phyloP scores from a whole-genome alignment of 2,329 filamentous ascomycete species.

The Biscogniauxia marginata region DNA sequence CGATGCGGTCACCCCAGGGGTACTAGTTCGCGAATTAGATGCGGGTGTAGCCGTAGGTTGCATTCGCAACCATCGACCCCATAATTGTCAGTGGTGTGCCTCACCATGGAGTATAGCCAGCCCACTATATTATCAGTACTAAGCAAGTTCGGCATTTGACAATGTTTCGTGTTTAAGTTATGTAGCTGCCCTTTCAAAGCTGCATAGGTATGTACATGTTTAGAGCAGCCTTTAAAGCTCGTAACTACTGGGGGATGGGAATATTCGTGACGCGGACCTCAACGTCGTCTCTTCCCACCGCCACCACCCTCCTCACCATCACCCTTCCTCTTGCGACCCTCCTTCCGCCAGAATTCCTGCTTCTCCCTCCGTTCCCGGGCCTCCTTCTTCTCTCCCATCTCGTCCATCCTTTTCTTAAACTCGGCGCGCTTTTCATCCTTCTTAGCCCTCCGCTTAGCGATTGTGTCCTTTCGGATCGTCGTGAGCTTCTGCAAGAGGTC shows the following conservation, averaged over 20 bases:
- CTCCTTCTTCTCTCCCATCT: constrained; percentile 79
- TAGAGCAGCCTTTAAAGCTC: not conserved
- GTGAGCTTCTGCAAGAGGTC: constrained; percentile 91
- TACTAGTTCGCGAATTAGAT: too few species aligned
- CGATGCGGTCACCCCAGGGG: too few species aligned
- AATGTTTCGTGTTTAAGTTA: too few species aligned
- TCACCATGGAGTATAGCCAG: too few species aligned
- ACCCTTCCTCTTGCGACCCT: constrained; percentile 69
- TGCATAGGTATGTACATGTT: not conserved
- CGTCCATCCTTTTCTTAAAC: constrained; percentile 80
- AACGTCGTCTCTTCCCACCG: constrained; percentile 34
- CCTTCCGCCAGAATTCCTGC: constrained; percentile 88
- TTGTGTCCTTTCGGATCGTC: constrained; percentile 86
- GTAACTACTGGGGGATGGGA: not conserved
- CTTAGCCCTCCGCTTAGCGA: constrained; percentile 76
- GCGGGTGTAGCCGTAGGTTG: too few species aligned
- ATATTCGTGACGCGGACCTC: not conserved
- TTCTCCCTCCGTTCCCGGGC: constrained; percentile 87
- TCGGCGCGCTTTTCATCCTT: constrained; percentile 83
- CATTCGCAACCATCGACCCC: too few species aligned
- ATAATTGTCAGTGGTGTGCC: too few species aligned
- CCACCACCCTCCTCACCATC: constrained; percentile 40
- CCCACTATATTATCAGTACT: too few species aligned
- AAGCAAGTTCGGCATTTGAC: too few species aligned
- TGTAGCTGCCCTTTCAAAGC: too few species aligned